phyloP scores from a whole-genome alignment of 345 rosid genomes.

The Dimocarpus longan region DNA sequence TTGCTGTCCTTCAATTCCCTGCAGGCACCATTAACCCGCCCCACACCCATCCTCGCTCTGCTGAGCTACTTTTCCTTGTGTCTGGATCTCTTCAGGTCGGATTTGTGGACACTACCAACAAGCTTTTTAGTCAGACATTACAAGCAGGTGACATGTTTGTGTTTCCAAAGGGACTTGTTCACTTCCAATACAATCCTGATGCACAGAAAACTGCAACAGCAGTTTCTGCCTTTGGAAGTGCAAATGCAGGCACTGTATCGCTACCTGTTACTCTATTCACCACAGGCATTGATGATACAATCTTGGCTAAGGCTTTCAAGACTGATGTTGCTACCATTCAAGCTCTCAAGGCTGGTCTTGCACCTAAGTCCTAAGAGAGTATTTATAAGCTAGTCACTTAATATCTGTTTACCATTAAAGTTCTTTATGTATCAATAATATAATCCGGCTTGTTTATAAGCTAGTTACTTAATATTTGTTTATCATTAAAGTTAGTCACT shows the following conservation, averaged over 20 bases:
- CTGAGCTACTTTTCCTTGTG: constrained; percentile 31
- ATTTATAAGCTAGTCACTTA: no score
- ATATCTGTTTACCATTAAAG: no score
- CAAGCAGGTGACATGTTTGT: constrained; percentile 36
- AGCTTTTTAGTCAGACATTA: constrained; percentile 36
- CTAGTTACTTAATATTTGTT: no score
- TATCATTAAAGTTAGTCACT: no score
- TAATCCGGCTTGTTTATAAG: no score
- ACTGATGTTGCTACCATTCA: constrained; percentile 36
- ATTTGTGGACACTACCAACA: constrained; percentile 44
- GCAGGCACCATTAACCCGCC: constrained; percentile 28
- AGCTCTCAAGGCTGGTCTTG: constrained; percentile 35
- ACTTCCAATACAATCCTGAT: constrained; percentile 32
- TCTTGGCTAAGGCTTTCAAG: constrained; percentile 41
- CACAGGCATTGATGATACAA: constrained; percentile 34
- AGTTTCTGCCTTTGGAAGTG: constrained; percentile 34
- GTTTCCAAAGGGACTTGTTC: constrained; percentile 46
- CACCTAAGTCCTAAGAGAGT: neutral
- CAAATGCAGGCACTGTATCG: constrained; percentile 33
- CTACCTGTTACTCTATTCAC: constrained; percentile 32
- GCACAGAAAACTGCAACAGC: constrained; percentile 20
- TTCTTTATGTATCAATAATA: no score
- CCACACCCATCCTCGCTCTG: constrained; percentile 41
- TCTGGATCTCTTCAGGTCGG: constrained; percentile 42
- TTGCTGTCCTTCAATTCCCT: constrained; percentile 37